These are phyloP conservation scores for Cucurbita pepo DNA, from an alignment of 306 rosid species.

Conservation along the genomic window DNA sequence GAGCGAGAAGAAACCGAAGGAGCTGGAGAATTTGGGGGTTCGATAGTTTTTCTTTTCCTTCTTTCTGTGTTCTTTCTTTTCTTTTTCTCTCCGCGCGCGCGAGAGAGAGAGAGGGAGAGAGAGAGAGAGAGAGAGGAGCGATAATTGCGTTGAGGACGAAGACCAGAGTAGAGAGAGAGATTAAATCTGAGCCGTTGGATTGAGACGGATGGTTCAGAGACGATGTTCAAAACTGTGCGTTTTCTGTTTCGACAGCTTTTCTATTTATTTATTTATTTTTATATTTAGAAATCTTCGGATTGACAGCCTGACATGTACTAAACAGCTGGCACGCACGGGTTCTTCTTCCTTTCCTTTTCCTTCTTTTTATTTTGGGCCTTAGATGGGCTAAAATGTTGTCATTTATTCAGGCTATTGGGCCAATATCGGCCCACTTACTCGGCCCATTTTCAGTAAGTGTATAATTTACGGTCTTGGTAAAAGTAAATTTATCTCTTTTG, in stretches of 20 bases:
- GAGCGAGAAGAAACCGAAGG: background rate
- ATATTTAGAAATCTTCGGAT: background rate
- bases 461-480: too few relatives aligned
- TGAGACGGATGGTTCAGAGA: background rate
- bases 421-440: background rate
- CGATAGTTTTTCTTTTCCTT: background rate
- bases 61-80: background rate
- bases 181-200: background rate
- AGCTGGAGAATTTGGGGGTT: background rate
- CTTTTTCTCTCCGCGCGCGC: background rate
- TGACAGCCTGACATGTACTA: constrained; percentile 8
- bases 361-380: background rate
- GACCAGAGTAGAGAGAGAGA: background rate
- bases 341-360: background rate
- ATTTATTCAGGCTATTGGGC: background rate
- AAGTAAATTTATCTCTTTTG: too few relatives aligned
- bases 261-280: background rate
- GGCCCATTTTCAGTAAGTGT: background rate
- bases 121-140: background rate
- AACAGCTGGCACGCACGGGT: constrained; percentile 5
- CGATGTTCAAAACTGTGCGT: background rate
- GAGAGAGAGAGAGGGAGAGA: background rate
- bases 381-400: background rate
- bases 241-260: background rate
- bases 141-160: constrained; percentile 7